Conservation (phyloP, 2,329 filamentous ascomycete genomes). For the Verticillium albo-atrum region DNA sequence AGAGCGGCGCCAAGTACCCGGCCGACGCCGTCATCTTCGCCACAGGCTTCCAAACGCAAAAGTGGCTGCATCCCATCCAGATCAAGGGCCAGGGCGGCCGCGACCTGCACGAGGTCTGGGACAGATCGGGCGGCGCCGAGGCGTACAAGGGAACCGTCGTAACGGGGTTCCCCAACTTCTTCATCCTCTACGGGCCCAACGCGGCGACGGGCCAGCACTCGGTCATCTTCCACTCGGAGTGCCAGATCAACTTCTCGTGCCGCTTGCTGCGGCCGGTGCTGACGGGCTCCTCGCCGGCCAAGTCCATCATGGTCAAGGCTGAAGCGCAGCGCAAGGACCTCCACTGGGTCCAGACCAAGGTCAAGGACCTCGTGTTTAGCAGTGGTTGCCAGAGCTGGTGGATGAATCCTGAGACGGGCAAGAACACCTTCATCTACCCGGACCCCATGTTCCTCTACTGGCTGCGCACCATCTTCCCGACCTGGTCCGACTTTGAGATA, state of each 20-base stretch:
- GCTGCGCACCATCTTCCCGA: constrained; percentile 38
- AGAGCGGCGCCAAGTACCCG: neutral
- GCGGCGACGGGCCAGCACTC: constrained; percentile 2
- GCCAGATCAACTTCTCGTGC: constrained; percentile 3
- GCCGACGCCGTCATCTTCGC: constrained; percentile 1
- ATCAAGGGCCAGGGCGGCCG: neutral
- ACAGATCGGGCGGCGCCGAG: neutral
- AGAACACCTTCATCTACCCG: constrained; percentile 5
- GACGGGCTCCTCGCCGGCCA: neutral
- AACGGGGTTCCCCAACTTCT: constrained; percentile 3
- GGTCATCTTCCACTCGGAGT: constrained; percentile 5
- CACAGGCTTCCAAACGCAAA: constrained; percentile 2
- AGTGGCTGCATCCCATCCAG: neutral
- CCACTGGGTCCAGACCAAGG: constrained; percentile 1
- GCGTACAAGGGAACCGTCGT: constrained; percentile 2
- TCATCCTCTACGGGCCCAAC: constrained; percentile 4
- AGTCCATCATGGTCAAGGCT: constrained; percentile 1
- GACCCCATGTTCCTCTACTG: constrained; percentile 4
- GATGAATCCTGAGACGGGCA: constrained; percentile 1
- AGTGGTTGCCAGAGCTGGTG: constrained; percentile 4
- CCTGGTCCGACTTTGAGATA: constrained; percentile 27
- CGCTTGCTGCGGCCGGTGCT: constrained; percentile 15
- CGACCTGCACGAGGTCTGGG: constrained; percentile 2
- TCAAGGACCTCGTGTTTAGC: constrained; percentile 1
- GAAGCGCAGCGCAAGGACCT: constrained; percentile 1